Evolutionary conservation across 805 yeast genomes (phyloP).

Genomic region (Babjeviella inositovora): DNA sequence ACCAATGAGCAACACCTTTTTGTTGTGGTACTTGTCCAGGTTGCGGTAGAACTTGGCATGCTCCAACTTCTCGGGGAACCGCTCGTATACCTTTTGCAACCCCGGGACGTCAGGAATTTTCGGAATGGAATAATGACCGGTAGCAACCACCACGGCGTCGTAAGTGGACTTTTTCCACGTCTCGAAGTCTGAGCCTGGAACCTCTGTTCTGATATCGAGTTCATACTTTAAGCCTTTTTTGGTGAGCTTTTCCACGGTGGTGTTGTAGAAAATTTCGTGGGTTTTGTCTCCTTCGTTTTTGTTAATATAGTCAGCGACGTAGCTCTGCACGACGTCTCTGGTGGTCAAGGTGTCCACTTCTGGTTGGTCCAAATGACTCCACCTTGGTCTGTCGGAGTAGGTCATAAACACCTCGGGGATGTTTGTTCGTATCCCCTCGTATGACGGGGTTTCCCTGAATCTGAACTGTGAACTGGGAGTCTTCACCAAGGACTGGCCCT

Average conservation of each 20-base stretch:
- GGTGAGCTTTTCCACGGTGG: slow-evolving; percentile 21
- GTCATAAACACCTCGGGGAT: slow-evolving; percentile 28
- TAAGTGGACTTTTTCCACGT: no score
- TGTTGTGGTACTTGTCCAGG: slow-evolving; percentile 6
- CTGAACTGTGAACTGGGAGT: slow-evolving; percentile 5
- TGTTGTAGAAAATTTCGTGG: slow-evolving; percentile 9
- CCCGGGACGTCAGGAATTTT: slow-evolving; percentile 36
- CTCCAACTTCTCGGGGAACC: slow-evolving; percentile 6
- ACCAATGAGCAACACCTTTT: slow-evolving; percentile 10
- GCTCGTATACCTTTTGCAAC: no score
- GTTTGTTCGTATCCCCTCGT: slow-evolving; percentile 16
- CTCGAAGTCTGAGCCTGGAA: no score
- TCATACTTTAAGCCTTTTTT: no score
- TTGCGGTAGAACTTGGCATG: slow-evolving; percentile 13
- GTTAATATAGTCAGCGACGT: slow-evolving; percentile 11
- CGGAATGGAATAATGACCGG: slow-evolving; percentile 54
- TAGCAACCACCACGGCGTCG: slow-evolving; percentile 52
- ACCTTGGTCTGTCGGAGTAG: slow-evolving; percentile 17
- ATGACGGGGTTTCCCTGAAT: slow-evolving; percentile 13
- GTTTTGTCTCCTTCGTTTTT: slow-evolving; percentile 7
- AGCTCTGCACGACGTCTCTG: slow-evolving; percentile 11
- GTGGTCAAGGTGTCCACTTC: slow-evolving; percentile 7
- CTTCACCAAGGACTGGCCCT: not conserved
- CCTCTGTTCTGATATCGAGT: not conserved
- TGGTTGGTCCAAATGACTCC: slow-evolving; percentile 11